These are phyloP conservation scores for Limonium bicolor DNA, from an alignment of 148 eudicot species.

Conservation along the genomic window DNA sequence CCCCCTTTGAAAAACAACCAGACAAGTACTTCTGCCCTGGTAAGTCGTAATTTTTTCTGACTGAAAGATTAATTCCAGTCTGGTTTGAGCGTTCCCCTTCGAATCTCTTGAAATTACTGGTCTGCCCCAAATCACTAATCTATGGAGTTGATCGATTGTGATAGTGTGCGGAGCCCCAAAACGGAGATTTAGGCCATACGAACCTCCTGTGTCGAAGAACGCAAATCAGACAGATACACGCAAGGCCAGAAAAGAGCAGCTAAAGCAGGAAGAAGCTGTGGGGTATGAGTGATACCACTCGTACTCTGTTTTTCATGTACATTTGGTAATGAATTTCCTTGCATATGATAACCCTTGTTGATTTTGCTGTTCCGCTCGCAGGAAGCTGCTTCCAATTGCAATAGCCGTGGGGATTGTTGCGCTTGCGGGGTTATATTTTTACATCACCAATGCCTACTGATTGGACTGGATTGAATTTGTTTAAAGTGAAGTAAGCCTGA, in stretches of 20 bases:
- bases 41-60: too few relatives aligned
- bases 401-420: slow-evolving; percentile 55
- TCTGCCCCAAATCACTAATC: too few relatives aligned
- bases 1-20: slow-evolving; percentile 78
- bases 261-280: slow-evolving; percentile 65
- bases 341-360: neutral
- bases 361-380: slow-evolving; percentile 14
- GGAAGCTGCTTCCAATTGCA: slow-evolving; percentile 72
- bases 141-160: too few relatives aligned
- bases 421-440: slow-evolving; percentile 61
- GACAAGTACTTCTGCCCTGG: slow-evolving; percentile 92
- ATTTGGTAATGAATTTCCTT: neutral
- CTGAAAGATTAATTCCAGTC: neutral
- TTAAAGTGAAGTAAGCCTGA: too few relatives aligned
- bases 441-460: slow-evolving; percentile 41
- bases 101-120: too few relatives aligned
- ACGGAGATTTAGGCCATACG: slow-evolving; percentile 71
- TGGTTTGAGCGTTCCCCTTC: too few relatives aligned
- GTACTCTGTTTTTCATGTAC: neutral
- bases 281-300: slow-evolving; percentile 35
- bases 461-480: too few relatives aligned
- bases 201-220: slow-evolving; percentile 46
- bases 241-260: slow-evolving; percentile 68
- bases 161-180: slow-evolving; percentile 98
- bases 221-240: slow-evolving; percentile 50